Percentiles rank a stretch among this genome's conserved stretches.
Conservation (phyloP, 371 early-diverging fungal species). For the Mucor irregularis region DNA sequence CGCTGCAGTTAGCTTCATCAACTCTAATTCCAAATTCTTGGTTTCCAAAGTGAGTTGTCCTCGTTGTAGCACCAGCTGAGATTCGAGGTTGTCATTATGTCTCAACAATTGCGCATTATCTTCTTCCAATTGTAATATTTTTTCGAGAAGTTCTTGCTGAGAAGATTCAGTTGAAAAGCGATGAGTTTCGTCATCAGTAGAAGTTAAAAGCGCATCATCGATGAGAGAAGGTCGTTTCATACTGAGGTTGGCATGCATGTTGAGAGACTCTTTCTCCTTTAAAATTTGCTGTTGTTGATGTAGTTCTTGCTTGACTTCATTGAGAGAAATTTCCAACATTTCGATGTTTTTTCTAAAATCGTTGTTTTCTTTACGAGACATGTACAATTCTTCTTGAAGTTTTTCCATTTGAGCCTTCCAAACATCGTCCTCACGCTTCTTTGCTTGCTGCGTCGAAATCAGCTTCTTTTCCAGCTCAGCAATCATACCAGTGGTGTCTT, state of each 20-base stretch:
- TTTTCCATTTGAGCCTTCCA: conserved; percentile 17
- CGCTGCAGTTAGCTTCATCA: conserved; percentile 46
- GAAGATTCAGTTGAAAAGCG: background rate
- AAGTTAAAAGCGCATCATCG: too few relatives aligned
- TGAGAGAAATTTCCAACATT: conserved; percentile 3
- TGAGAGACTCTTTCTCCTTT: background rate
- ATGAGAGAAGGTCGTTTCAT: background rate
- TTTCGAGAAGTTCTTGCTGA: conserved; percentile 27
- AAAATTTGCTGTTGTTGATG: background rate
- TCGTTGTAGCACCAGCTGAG: conserved; percentile 39
- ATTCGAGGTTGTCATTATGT: conserved; percentile 41
- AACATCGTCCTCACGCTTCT: conserved; percentile 13
- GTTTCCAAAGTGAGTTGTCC: conserved; percentile 39
- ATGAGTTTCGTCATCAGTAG: too few relatives aligned
- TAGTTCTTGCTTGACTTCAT: conserved; percentile 2
- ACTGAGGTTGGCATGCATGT: background rate
- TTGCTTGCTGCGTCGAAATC: conserved; percentile 8
- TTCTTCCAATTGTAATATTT: conserved; percentile 28
- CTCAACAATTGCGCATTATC: conserved; percentile 40
- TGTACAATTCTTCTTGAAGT: background rate
- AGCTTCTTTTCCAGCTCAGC: conserved; percentile 25
- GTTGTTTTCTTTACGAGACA: conserved; percentile 10
- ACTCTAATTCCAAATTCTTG: conserved; percentile 43
- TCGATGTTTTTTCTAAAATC: conserved; percentile 2
- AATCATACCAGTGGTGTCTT: conserved; percentile 32